phyloP scores from a whole-genome alignment of 2,329 filamentous ascomycete species.

The Aspergillus flavus region DNA sequence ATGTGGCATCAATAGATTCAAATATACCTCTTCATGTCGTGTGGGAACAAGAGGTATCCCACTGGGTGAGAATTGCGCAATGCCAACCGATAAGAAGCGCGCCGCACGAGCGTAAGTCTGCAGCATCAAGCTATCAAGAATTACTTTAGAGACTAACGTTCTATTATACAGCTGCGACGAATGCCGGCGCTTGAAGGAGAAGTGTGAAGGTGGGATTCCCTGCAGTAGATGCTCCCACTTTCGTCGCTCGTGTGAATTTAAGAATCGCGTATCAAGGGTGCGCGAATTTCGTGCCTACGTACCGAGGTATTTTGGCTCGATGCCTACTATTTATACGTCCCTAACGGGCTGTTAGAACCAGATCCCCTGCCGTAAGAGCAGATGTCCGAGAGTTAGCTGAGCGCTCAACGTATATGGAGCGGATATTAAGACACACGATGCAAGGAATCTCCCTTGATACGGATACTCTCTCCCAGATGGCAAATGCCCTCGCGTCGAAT shows the following conservation, averaged over 20 bases:
- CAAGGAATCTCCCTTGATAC: slow-evolving; percentile 12
- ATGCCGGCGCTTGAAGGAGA: slow-evolving; percentile 23
- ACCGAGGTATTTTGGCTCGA: neutral
- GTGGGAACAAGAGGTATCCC: neutral
- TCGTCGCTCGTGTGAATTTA: slow-evolving; percentile 18
- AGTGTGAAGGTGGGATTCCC: slow-evolving; percentile 22
- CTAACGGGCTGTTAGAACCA: neutral
- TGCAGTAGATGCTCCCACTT: slow-evolving; percentile 20
- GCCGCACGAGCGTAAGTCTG: slow-evolving; percentile 10
- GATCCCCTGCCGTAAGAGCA: neutral
- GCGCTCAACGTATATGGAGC: slow-evolving; percentile 16
- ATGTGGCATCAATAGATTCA: neutral
- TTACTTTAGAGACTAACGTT: neutral
- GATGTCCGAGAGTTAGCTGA: slow-evolving; percentile 12
- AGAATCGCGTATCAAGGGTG: neutral
- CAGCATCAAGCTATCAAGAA: neutral
- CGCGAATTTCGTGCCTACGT: neutral
- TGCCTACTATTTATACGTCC: too few species aligned
- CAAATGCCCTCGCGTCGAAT: neutral
- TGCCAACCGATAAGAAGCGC: neutral
- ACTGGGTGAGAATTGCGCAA: neutral
- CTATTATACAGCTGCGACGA: slow-evolving; percentile 11
- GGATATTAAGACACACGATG: slow-evolving; percentile 12
- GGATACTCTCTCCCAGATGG: slow-evolving; percentile 8
- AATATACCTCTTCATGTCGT: neutral